Conservation (phyloP, 192 early-diverging fungal species). For the Spizellomyces sp. region DNA sequence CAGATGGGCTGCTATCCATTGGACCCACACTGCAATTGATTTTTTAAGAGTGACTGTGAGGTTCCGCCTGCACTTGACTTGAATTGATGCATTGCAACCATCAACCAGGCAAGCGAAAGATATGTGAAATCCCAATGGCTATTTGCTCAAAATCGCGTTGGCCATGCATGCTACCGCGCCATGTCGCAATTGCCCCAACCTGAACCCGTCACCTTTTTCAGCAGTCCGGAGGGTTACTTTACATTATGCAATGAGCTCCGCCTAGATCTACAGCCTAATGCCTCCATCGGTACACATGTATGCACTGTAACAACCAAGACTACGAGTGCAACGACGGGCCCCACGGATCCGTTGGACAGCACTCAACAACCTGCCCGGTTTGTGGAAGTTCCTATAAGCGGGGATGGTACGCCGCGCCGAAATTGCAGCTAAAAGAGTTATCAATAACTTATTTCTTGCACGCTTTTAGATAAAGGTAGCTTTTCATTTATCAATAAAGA, state of each 20-base stretch:
- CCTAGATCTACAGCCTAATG: constrained; percentile 12
- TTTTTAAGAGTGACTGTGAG: no score
- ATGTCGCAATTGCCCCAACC: background rate
- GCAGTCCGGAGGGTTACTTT: constrained; percentile 34
- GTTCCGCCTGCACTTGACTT: no score
- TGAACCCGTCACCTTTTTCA: constrained; percentile 21
- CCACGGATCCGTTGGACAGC: background rate
- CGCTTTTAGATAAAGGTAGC: constrained; percentile 8
- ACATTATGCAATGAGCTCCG: constrained; percentile 27
- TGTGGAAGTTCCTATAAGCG: constrained; percentile 30
- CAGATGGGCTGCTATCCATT: no score
- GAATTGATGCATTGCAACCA: no score
- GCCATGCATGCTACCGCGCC: no score
- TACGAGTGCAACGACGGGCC: background rate
- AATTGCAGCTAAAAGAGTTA: background rate
- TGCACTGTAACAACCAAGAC: constrained; percentile 8
- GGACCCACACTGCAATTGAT: no score
- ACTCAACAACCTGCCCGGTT: constrained; percentile 18
- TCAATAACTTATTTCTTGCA: background rate
- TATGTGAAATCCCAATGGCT: no score
- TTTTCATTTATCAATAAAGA: constrained; percentile 20
- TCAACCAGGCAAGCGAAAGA: no score
- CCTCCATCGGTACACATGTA: background rate
- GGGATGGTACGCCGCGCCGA: constrained; percentile 17
- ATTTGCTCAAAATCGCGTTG: no score